Conservation (phyloP, 2,329 filamentous ascomycete species). For the Fusarium mundagurra region DNA sequence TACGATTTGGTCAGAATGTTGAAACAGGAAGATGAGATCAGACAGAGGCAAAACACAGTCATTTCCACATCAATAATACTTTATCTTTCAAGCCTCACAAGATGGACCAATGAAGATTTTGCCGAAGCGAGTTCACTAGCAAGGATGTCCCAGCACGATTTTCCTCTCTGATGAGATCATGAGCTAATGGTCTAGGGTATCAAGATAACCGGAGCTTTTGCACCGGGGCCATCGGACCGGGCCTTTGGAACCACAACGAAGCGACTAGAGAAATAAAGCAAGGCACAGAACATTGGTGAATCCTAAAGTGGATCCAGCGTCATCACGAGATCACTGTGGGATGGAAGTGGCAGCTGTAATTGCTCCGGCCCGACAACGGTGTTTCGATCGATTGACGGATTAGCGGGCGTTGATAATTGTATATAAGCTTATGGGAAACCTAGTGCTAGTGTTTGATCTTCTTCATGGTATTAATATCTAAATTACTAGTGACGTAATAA, state of each 20-base stretch:
- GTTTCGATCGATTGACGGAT: background rate
- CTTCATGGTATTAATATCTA: fast-evolving
- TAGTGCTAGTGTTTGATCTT: fast-evolving
- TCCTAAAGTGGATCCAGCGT: background rate
- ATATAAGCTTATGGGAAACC: background rate
- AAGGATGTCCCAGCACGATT: background rate
- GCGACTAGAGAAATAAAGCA: background rate
- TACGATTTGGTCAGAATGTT: background rate
- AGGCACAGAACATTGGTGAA: background rate
- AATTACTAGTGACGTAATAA: fast-evolving
- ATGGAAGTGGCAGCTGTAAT: background rate
- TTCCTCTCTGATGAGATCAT: background rate
- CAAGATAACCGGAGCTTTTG: background rate
- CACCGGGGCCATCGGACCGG: background rate
- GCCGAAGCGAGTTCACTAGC: background rate
- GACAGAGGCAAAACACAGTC: background rate
- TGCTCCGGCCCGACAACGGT: background rate
- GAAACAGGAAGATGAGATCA: background rate
- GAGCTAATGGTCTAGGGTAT: background rate
- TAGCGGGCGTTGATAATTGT: fast-evolving
- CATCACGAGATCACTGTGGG: background rate
- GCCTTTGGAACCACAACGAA: background rate
- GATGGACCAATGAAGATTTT: background rate
- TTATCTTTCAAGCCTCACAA: background rate
- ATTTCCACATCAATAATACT: background rate